Base-by-base conservation (phyloP, 2,329 filamentous ascomycete genomes). In the Colletotrichum sp. region DNA sequence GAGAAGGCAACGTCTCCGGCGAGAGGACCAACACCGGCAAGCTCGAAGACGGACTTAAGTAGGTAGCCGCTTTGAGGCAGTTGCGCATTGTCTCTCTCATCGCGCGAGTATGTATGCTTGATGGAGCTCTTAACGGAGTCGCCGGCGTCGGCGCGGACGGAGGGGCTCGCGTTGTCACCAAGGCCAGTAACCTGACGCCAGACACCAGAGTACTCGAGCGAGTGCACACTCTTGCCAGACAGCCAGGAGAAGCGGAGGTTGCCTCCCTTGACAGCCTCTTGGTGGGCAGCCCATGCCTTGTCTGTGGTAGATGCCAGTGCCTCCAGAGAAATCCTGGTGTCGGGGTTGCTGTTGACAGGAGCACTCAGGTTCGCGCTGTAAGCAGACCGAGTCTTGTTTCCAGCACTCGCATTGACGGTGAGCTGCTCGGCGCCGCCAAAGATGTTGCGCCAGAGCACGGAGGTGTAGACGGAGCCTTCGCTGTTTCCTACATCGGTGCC, bases 401-500 rank as follows among this genome's bases (percentile, higher is more conserved):
- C 97, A 28, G 96, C 88, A 36, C 95, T 96, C 65, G 95, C 96
- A 81, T 98, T 96, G 76, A 98, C 88, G 69, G 95, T 95, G 78
- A 99, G 87, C 72, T 94, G 94, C 87, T 99, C 97, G 28, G 96
- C 97, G 52, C 97, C 97, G 68, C 97, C 97, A 83, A 99, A 95
- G 76, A 99, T 90, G 85, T 99, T 99, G 79, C 97, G 93, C 88
- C 96, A 93, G 68, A 96, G 90, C 60, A 96, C 90, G 79, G 97
- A 96, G 79, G 95, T 94, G 82, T 98, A 99, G 6, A 96, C 96
- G 9, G 96, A 98, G 44, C 96, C 97, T 85, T 99, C 97, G 26
- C 95, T 93, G 82, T 98, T 98, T 78, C 97, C 97, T 62, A 98
- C 90, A 83, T 99, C 96, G 10, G 97, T 99, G 76, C 97, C 97